These are phyloP conservation scores for Zasmidium cellare DNA, from an alignment of 2,329 filamentous ascomycete species.

Conservation along the genomic window DNA sequence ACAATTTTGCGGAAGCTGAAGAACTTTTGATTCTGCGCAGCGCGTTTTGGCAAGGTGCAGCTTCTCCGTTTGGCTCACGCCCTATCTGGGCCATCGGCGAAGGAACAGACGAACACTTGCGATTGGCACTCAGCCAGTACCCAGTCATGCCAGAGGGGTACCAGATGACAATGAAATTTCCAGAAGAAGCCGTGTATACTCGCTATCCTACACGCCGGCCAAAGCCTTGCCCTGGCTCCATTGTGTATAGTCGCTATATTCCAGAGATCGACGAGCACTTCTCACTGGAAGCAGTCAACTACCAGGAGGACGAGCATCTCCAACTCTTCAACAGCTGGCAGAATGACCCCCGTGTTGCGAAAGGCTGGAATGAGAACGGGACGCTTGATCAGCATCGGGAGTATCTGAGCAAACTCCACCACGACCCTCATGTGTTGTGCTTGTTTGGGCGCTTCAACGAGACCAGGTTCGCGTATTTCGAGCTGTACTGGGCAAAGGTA, in stretches of 20 bases:
- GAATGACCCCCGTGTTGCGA: conserved; percentile 76
- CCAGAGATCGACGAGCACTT: conserved; percentile 74
- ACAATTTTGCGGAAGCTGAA: conserved; percentile 16
- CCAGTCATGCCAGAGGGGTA: conserved; percentile 45
- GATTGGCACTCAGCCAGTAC: conserved; percentile 33
- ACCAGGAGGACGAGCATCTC: conserved; percentile 62
- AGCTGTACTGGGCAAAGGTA: conserved; percentile 73
- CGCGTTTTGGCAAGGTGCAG: conserved; percentile 47
- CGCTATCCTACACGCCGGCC: conserved; percentile 70
- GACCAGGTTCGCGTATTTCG: conserved; percentile 72
- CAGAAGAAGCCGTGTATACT: conserved; percentile 53
- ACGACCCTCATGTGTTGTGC: conserved; percentile 70
- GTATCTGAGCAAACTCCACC: conserved; percentile 67
- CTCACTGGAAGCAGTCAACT: conserved; percentile 72
- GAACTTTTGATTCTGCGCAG: conserved; percentile 53
- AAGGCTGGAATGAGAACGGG: conserved; percentile 78
- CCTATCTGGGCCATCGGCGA: conserved; percentile 35
- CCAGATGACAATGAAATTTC: conserved; percentile 50
- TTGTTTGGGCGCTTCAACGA: conserved; percentile 72
- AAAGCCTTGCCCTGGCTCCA: conserved; percentile 68
- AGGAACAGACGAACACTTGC: conserved; percentile 20
- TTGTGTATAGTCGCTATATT: conserved; percentile 76
- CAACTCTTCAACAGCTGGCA: conserved; percentile 75
- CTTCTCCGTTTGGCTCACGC: conserved; percentile 42
- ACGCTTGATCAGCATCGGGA: conserved; percentile 71